Percentiles rank a stretch among this genome's conserved stretches.
phyloP scores from a whole-genome alignment of 2,329 filamentous ascomycete genomes.

The Tolypocladium capitatum region DNA sequence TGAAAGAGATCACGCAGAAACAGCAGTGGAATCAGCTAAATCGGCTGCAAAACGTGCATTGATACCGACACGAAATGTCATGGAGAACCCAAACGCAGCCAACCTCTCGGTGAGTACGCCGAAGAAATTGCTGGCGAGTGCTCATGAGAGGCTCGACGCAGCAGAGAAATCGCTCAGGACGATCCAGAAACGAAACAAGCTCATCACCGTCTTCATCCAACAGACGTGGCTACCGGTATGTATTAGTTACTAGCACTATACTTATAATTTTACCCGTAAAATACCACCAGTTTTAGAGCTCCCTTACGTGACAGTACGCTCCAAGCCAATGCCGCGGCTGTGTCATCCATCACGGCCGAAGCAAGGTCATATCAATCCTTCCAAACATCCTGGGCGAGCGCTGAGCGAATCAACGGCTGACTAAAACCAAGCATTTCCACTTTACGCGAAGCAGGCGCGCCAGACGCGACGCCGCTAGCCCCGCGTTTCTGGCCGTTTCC shows the following conservation, averaged over 20 bases:
- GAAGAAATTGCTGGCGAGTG: not conserved
- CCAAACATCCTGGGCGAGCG: not conserved
- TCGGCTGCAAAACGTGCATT: not conserved
- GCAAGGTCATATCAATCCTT: not conserved
- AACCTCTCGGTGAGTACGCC: not conserved
- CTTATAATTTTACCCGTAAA: too few species aligned
- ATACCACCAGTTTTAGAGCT: too few species aligned
- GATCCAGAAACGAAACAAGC: not conserved
- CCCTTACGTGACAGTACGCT: too few species aligned
- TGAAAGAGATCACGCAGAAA: not conserved
- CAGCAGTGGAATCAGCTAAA: not conserved
- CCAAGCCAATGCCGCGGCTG: too few species aligned
- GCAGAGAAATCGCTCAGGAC: not conserved
- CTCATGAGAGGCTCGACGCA: not conserved
- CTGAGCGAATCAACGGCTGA: not conserved
- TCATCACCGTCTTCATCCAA: not conserved
- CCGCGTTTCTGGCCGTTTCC: not conserved
- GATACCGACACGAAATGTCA: not conserved
- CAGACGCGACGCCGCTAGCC: not conserved
- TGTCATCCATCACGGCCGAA: too few species aligned
- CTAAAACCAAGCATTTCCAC: constrained; percentile 2
- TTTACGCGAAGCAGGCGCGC: constrained; percentile 19
- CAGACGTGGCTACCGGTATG: too few species aligned
- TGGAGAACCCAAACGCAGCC: not conserved
- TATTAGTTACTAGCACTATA: too few species aligned